Conservation (phyloP, 2,329 filamentous ascomycete genomes). For the Phaeosphaeria sp. region DNA sequence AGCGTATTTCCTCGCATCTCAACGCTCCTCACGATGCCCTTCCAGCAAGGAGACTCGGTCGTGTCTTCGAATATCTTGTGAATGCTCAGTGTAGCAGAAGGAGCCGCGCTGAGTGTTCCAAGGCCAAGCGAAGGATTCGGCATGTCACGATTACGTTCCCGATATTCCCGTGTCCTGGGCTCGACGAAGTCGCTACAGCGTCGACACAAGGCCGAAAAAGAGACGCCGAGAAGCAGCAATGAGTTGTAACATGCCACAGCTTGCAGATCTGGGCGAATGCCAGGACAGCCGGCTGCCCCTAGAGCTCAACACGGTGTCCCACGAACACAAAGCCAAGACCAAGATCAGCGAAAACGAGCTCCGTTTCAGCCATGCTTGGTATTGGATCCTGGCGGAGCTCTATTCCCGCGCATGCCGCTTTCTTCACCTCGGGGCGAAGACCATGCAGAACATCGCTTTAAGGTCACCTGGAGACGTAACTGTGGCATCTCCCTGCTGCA, state of each 20-base stretch:
- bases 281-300: slow-evolving; percentile 5
- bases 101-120: not conserved
- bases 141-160: not conserved
- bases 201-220: not conserved
- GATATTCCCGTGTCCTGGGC: not conserved
- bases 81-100: not conserved
- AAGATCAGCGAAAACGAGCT: slow-evolving; percentile 25
- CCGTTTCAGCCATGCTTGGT: slow-evolving; percentile 40
- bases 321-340: slow-evolving; percentile 22
- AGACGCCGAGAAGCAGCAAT: slow-evolving; percentile 4
- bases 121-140: not conserved
- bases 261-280: slow-evolving; percentile 8
- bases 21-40: not conserved
- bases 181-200: not conserved
- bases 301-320: slow-evolving; percentile 9
- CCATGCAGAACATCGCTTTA: slow-evolving; percentile 10
- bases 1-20: not conserved
- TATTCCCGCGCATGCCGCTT: slow-evolving; percentile 19
- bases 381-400: slow-evolving; percentile 7
- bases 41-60: not conserved
- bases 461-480: not conserved
- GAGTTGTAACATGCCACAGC: slow-evolving; percentile 1
- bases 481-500: slow-evolving; percentile 7
- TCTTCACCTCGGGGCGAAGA: not conserved
- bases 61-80: not conserved